phyloP scores from a whole-genome alignment of 192 early-diverging fungal genomes.

The Rhizophagus sp. region DNA sequence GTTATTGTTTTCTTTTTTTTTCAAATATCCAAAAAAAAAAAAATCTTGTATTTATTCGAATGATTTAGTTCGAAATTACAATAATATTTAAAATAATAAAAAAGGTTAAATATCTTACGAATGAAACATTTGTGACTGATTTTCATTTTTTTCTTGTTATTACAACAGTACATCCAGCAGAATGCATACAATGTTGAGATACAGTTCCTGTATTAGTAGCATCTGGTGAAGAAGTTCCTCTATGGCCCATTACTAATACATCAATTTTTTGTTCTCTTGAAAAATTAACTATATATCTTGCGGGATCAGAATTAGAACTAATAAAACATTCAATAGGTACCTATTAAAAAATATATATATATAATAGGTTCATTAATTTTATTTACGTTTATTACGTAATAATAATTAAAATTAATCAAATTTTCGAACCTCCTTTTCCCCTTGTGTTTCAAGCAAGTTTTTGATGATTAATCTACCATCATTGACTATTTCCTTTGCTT shows the following conservation, averaged over 20 bases:
- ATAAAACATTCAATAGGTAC: neutral
- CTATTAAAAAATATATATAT: conserved; percentile 4
- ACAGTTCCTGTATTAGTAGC: neutral
- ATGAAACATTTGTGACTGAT: no score
- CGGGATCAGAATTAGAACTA: conserved; percentile 7
- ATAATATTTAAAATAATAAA: no score
- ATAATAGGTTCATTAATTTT: neutral
- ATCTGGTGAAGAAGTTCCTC: neutral
- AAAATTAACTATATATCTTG: conserved; percentile 11
- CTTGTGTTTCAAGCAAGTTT: neutral
- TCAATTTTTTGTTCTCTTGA: neutral
- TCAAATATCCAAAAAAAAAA: no score
- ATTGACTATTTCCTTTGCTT: neutral
- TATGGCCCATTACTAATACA: conserved; percentile 8
- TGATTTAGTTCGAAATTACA: no score
- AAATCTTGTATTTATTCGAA: no score
- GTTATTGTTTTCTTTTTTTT: no score
- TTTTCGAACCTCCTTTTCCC: neutral
- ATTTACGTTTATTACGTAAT: neutral
- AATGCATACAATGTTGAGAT: conserved; percentile 15
- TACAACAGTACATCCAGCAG: conserved; percentile 20
- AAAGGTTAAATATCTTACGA: no score
- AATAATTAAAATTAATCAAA: neutral
- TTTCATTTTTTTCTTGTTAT: conserved; percentile 5
- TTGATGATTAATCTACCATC: neutral